Percentiles rank a stretch among this genome's conserved stretches.
These are phyloP conservation scores for Malus hybrid DNA, from an alignment of 331 rosid species.

Conservation along the genomic window DNA sequence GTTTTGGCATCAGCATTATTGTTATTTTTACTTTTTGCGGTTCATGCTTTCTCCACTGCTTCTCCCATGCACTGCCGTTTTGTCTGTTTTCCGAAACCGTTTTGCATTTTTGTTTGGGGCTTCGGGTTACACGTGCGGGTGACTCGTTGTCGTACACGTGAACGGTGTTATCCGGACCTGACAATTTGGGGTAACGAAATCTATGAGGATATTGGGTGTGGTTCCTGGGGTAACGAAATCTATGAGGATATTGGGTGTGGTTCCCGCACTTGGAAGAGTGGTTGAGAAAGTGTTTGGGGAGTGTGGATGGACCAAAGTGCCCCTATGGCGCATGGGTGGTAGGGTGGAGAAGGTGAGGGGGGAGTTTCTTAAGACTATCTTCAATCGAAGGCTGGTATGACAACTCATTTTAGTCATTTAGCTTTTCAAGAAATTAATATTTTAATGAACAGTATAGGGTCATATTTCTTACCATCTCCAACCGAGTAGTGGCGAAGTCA, in stretches of 20 bases:
- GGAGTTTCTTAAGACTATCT: no score
- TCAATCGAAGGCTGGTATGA: no score
- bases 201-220: background rate
- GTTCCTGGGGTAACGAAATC: slow-evolving; percentile 4
- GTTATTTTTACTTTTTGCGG: background rate
- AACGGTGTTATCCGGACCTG: background rate
- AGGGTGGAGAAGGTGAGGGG: no score
- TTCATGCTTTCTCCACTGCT: background rate
- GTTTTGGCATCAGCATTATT: background rate
- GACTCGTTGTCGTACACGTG: slow-evolving; percentile 25
- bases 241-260: background rate
- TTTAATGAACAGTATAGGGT: no score
- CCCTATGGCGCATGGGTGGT: background rate
- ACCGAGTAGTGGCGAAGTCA: no score
- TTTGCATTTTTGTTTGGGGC: slow-evolving; percentile 5
- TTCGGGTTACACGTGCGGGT: slow-evolving; percentile 29
- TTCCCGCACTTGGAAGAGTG: background rate
- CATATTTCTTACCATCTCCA: no score
- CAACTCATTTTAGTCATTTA: no score
- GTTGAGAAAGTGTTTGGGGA: background rate
- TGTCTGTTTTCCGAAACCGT: slow-evolving; percentile 15
- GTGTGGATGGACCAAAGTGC: background rate
- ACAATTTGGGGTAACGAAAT: background rate
- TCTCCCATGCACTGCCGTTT: background rate
- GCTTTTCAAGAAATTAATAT: no score